These are phyloP conservation scores for Exserohilum rostratum DNA, from an alignment of 2,329 filamentous ascomycete genomes.

Conservation along the genomic window DNA sequence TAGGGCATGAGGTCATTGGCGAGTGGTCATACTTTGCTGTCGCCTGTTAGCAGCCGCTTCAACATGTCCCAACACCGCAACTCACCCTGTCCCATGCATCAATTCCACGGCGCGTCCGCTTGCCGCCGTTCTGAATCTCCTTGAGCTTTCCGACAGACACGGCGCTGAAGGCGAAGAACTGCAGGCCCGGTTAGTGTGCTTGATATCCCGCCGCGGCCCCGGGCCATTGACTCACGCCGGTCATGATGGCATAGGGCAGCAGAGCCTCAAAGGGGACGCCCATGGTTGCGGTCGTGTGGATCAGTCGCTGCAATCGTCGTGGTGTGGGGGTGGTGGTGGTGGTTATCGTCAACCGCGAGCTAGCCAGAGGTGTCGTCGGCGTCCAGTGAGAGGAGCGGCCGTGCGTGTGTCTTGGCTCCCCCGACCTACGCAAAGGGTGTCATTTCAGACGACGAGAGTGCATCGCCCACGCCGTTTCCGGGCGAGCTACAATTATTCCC, in stretches of 20 bases:
- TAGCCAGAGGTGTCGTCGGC: slow-evolving; percentile 25
- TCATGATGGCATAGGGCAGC: slow-evolving; percentile 68
- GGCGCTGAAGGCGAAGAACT: slow-evolving; percentile 68
- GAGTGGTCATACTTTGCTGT: slow-evolving; percentile 60
- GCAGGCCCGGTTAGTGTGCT: slow-evolving; percentile 29
- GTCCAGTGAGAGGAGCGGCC: slow-evolving; percentile 19
- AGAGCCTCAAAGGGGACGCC: slow-evolving; percentile 71
- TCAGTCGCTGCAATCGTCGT: slow-evolving; percentile 17
- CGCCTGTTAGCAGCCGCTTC: slow-evolving; percentile 49
- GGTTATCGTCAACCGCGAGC: slow-evolving; percentile 16
- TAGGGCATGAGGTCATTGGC: slow-evolving; percentile 37
- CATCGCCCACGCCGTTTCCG: slow-evolving; percentile 36
- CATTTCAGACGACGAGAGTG: slow-evolving; percentile 34
- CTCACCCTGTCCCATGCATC: slow-evolving; percentile 70
- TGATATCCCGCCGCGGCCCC: slow-evolving; percentile 9
- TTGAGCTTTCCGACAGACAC: slow-evolving; percentile 63
- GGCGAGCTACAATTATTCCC: slow-evolving; percentile 31
- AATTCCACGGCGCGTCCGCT: slow-evolving; percentile 63
- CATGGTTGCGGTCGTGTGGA: slow-evolving; percentile 55
- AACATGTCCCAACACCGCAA: slow-evolving; percentile 20
- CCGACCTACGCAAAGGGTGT: slow-evolving; percentile 34
- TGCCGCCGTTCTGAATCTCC: slow-evolving; percentile 67
- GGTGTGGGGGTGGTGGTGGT: slow-evolving; percentile 26
- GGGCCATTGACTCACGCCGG: slow-evolving; percentile 57
- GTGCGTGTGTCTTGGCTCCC: slow-evolving; percentile 17